A percentile compares a stretch with the other conserved stretches of the same genome.
phyloP scores from a whole-genome alignment of 176 grass and related monocot species.

The Panicum miliaceum region DNA sequence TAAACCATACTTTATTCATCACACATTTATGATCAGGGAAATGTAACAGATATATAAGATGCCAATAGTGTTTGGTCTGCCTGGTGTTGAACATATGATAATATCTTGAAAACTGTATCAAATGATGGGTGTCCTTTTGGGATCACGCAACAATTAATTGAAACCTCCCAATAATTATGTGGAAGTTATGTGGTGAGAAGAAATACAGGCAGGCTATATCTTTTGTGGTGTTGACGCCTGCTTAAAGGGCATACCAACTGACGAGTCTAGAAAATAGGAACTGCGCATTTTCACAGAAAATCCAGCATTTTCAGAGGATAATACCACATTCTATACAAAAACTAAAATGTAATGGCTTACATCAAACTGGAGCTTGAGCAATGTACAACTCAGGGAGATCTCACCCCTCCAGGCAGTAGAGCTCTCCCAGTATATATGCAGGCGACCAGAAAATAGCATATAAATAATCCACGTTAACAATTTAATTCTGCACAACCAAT shows the following conservation, averaged over 20 bases:
- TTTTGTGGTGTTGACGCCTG: slow-evolving; percentile 34
- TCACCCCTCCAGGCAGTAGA: slow-evolving; percentile 51
- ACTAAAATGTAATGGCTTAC: slow-evolving; percentile 51
- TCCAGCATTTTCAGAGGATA: slow-evolving; percentile 10
- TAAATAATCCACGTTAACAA: slow-evolving; percentile 46
- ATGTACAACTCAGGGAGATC: slow-evolving; percentile 49
- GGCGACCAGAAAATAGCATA: slow-evolving; percentile 36
- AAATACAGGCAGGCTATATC: background rate
- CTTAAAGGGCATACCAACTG: background rate
- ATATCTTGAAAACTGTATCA: slow-evolving; percentile 17
- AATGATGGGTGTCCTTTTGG: slow-evolving; percentile 8
- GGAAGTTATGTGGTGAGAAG: slow-evolving; percentile 4
- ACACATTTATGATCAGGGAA: slow-evolving; percentile 48
- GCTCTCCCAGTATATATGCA: slow-evolving; percentile 51
- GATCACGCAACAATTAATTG: slow-evolving; percentile 25
- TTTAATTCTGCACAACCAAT: slow-evolving; percentile 63
- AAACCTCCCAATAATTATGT: background rate
- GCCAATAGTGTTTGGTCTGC: slow-evolving; percentile 30
- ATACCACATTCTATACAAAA: slow-evolving; percentile 53
- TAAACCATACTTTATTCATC: slow-evolving; percentile 44
- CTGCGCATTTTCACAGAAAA: slow-evolving; percentile 19
- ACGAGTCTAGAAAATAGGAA: slow-evolving; percentile 19
- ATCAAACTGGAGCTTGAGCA: slow-evolving; percentile 56
- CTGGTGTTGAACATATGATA: slow-evolving; percentile 27
- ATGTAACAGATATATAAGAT: slow-evolving; percentile 32